These are phyloP conservation scores for Trichomonascaceae sp. DNA, from an alignment of 1,139 yeast genomes.

Conservation along the genomic window DNA sequence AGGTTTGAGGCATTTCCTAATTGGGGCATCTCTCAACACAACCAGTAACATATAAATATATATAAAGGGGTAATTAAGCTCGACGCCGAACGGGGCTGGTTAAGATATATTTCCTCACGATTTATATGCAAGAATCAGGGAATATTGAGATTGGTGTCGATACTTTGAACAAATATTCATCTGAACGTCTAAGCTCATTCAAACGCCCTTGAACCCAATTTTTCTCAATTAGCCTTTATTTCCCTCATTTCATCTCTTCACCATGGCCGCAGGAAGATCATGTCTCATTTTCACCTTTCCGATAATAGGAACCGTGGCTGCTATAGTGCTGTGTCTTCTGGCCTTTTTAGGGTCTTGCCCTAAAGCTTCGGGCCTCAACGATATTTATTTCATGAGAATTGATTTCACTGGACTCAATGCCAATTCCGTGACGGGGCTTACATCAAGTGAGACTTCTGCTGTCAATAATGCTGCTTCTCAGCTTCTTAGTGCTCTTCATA, in stretches of 20 bases:
- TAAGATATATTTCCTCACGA: too few relatives aligned
- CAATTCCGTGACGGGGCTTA: constrained; percentile 17
- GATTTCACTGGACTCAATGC: constrained; percentile 31
- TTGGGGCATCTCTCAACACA: not conserved
- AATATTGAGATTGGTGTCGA: too few relatives aligned
- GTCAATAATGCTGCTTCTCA: constrained; percentile 16
- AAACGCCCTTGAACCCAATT: not conserved
- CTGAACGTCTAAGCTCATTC: too few relatives aligned
- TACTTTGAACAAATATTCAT: too few relatives aligned
- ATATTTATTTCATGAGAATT: constrained; percentile 40
- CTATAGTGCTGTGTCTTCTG: constrained; percentile 36
- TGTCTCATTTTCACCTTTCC: constrained; percentile 37
- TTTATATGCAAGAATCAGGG: too few relatives aligned
- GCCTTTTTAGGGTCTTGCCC: constrained; percentile 39
- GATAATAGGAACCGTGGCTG: constrained; percentile 34
- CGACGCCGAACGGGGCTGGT: not conserved
- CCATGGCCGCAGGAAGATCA: constrained; percentile 23
- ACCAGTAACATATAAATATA: not conserved
- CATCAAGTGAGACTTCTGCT: constrained; percentile 14
- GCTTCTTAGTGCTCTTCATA: constrained; percentile 38
- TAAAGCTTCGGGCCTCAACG: constrained; percentile 21
- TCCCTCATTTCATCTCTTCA: not conserved
- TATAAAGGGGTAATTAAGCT: not conserved
- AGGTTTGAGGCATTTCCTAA: not conserved
- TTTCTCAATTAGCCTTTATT: not conserved